These are phyloP conservation scores for Hortaea werneckii DNA, from an alignment of 2,329 filamentous ascomycete species.

Conservation along the genomic window DNA sequence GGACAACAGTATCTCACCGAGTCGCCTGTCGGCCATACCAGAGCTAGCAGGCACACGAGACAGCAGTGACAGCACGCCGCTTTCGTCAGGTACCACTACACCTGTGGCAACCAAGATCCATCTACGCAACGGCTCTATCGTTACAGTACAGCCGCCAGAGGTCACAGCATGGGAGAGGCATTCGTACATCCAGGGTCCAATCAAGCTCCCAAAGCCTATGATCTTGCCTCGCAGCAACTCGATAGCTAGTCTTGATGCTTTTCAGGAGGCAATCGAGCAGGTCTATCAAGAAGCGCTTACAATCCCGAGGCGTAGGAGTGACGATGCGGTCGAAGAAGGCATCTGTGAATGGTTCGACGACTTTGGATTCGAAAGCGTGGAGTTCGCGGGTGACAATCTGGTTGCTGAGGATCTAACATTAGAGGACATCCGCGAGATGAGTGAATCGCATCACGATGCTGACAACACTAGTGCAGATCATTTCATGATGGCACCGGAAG, in stretches of 20 bases:
- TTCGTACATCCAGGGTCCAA: slow-evolving; percentile 33
- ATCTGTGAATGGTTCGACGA: slow-evolving; percentile 34
- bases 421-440: slow-evolving; percentile 8
- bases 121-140: slow-evolving; percentile 23
- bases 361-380: slow-evolving; percentile 26
- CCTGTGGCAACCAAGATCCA: slow-evolving; percentile 21
- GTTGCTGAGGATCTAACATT: slow-evolving; percentile 3
- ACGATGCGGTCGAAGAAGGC: slow-evolving; percentile 28
- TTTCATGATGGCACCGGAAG: slow-evolving; percentile 17
- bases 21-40: slow-evolving; percentile 14
- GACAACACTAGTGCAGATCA: slow-evolving; percentile 6
- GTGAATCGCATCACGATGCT: slow-evolving; percentile 6
- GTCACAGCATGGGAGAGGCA: slow-evolving; percentile 24
- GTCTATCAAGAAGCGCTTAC: slow-evolving; percentile 19
- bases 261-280: slow-evolving; percentile 25
- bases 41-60: slow-evolving; percentile 5
- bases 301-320: slow-evolving; percentile 21
- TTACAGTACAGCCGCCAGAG: slow-evolving; percentile 27
- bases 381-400: slow-evolving; percentile 14
- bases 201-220: slow-evolving; percentile 27
- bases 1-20: slow-evolving; percentile 6
- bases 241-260: slow-evolving; percentile 30
- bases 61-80: slow-evolving; percentile 12
- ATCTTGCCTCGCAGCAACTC: slow-evolving; percentile 30
- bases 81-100: slow-evolving; percentile 11